Percentiles rank a stretch among this genome's conserved stretches.
Conservation (phyloP, 768 basidiomycete species). For the Amanita muscaria region DNA sequence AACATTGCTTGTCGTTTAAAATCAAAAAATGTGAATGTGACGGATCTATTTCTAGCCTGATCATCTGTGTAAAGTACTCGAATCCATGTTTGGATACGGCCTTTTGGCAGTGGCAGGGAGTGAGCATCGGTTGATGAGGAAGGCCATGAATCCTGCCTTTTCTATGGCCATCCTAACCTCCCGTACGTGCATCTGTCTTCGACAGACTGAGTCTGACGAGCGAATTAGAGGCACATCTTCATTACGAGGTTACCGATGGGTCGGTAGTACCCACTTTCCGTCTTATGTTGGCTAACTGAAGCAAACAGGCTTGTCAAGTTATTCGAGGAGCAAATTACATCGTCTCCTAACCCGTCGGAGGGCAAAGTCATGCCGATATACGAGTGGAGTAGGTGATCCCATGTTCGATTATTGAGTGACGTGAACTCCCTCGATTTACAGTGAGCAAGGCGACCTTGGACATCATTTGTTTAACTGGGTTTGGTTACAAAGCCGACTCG, state of each 20-base stretch:
- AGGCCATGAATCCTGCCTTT: slow-evolving; percentile 44
- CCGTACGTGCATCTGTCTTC: slow-evolving; percentile 18
- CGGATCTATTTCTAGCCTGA: slow-evolving; percentile 28
- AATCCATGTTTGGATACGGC: slow-evolving; percentile 35
- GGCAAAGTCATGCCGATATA: slow-evolving; percentile 27
- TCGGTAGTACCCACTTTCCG: slow-evolving; percentile 11
- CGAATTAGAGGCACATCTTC: slow-evolving; percentile 29
- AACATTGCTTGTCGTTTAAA: slow-evolving; percentile 8
- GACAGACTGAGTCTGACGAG: neutral
- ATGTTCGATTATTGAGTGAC: neutral
- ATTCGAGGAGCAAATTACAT: slow-evolving; percentile 20
- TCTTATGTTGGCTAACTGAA: neutral
- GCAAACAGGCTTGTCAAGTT: slow-evolving; percentile 25
- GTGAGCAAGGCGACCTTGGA: slow-evolving; percentile 35
- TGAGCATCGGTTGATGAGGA: slow-evolving; percentile 42
- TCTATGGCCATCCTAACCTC: slow-evolving; percentile 34
- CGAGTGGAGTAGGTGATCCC: slow-evolving; percentile 25
- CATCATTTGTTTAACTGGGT: slow-evolving; percentile 33
- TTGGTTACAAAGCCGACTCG: slow-evolving; percentile 29
- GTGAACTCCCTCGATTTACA: slow-evolving; percentile 6
- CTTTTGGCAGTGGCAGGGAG: slow-evolving; percentile 40
- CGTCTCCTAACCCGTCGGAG: slow-evolving; percentile 12
- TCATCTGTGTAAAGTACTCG: slow-evolving; percentile 34
- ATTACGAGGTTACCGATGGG: slow-evolving; percentile 35
- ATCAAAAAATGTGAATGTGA: too few species aligned